A percentile compares a stretch with the other conserved stretches of the same genome.
These are phyloP conservation scores for Babesia ovata DNA, from an alignment of 169 alveolate genomes.

Conservation along the genomic window DNA sequence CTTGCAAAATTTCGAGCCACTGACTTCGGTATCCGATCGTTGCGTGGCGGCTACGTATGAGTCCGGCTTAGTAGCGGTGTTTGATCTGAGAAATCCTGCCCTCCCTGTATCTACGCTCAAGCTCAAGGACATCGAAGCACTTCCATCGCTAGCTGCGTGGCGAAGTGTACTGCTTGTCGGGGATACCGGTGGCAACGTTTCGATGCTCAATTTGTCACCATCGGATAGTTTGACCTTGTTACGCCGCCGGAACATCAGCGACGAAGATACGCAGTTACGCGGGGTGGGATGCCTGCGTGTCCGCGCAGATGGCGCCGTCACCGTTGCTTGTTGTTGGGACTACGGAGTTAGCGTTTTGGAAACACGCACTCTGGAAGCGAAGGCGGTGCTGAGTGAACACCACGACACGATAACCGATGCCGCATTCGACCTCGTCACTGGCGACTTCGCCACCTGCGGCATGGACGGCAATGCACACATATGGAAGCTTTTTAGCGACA, in stretches of 20 bases:
- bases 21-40: constrained; percentile 17
- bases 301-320: constrained; percentile 55
- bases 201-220: constrained; percentile 41
- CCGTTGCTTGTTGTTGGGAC: constrained; percentile 68
- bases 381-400: constrained; percentile 32
- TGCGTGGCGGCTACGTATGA: constrained; percentile 48
- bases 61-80: constrained; percentile 45
- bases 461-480: constrained; percentile 55
- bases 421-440: constrained; percentile 10
- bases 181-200: constrained; percentile 54
- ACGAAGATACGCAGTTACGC: not conserved
- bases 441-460: constrained; percentile 41
- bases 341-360: constrained; percentile 42
- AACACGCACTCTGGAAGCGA: constrained; percentile 38
- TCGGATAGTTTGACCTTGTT: constrained; percentile 11
- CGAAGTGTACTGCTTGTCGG: constrained; percentile 47
- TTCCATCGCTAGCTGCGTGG: constrained; percentile 55
- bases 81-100: constrained; percentile 36
- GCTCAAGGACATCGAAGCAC: constrained; percentile 30
- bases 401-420: constrained; percentile 42
- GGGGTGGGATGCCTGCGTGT: constrained; percentile 39
- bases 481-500: constrained; percentile 28
- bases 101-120: constrained; percentile 13
- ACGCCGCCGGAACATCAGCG: constrained; percentile 8
- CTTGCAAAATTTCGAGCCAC: constrained; percentile 42